Evolutionary conservation across 2,329 filamentous ascomycete species (phyloP), one percentile per base, ranked within the genome.

Genomic region (Pestalotiopsis sp.): DNA sequence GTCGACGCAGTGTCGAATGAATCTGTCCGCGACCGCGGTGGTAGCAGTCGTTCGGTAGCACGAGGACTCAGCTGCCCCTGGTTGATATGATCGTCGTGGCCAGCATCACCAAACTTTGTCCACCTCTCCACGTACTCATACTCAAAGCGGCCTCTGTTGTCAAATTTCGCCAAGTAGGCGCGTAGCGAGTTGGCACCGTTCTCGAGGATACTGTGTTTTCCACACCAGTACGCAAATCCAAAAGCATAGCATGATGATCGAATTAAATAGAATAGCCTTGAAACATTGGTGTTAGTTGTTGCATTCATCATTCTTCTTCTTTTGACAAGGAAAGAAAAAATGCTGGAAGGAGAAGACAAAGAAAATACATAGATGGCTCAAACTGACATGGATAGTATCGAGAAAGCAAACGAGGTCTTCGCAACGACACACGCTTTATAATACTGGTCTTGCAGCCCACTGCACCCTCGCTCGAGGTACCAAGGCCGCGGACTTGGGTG

Each of bases 351-450:
- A 1, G 58, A 11, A 17, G 36, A 12, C 4, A 38, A 38, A 61
- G 12, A 11, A 58, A 23, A 20, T 31, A 4, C 25, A 31, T n/a
- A n/a, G 41, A 31, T 17, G 41, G 41, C 41, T n/a, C 6, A 31
- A 13, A 72, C 72, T 71, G 20, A 72, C 71, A 72, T 27, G 5
- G 69, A 72, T 12, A 73, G 7, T 3, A 72, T 49, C 3, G 70
- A 70, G 27, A 72, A 66, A 11, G 38, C 65, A 66, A 73, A 73
- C 2, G 59, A 67, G 7, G 64, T 63, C 59, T 70, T 71, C 1
- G 70, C 69, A 27, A 70, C 36, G 17, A 69, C 2, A 39, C 72
- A 73, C n/a, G 56, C 58, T 17, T 68, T 49, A 1, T 52, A 52
- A 17, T 70, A 60, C 13, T 52, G 61, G 3, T 31, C 56, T 17